Percentiles rank a stretch among this genome's conserved stretches.
phyloP scores from a whole-genome alignment of 805 yeast species.

The Saccharomycopsis javanensis region DNA sequence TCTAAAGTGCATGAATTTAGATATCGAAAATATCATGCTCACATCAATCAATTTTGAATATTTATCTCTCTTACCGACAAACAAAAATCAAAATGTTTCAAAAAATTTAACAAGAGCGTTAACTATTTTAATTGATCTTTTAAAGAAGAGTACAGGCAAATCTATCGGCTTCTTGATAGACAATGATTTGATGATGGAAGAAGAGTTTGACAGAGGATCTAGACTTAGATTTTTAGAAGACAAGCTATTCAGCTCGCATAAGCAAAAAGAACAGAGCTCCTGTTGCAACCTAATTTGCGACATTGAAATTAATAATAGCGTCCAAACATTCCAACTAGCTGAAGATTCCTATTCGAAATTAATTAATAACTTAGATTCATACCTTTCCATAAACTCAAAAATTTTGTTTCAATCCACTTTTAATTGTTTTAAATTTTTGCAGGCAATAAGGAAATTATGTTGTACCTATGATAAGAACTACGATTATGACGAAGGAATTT shows the following conservation, averaged over 20 bases:
- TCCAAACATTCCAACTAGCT: neutral
- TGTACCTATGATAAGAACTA: constrained; percentile 29
- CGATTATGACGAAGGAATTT: constrained; percentile 20
- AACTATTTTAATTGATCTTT: neutral
- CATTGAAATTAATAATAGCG: neutral
- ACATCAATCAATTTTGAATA: neutral
- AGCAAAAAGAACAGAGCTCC: neutral
- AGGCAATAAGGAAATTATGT: constrained; percentile 31
- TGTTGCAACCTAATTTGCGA: neutral
- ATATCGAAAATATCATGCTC: neutral
- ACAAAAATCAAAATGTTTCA: neutral
- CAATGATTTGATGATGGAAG: neutral
- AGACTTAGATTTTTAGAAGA: neutral
- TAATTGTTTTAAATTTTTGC: constrained; percentile 24
- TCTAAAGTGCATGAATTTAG: neutral
- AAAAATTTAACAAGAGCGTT: neutral
- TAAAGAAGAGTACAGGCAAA: neutral
- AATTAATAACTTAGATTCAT: neutral
- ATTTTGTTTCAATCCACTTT: constrained; percentile 21
- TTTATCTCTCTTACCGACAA: neutral
- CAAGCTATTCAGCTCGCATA: neutral
- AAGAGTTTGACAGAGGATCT: neutral
- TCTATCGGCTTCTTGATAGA: neutral
- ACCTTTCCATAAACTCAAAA: constrained; percentile 16
- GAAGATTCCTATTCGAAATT: neutral